A percentile compares a stretch with the other conserved stretches of the same genome.
phyloP scores from a whole-genome alignment of 768 basidiomycete genomes.

The Arthromyces matolae region DNA sequence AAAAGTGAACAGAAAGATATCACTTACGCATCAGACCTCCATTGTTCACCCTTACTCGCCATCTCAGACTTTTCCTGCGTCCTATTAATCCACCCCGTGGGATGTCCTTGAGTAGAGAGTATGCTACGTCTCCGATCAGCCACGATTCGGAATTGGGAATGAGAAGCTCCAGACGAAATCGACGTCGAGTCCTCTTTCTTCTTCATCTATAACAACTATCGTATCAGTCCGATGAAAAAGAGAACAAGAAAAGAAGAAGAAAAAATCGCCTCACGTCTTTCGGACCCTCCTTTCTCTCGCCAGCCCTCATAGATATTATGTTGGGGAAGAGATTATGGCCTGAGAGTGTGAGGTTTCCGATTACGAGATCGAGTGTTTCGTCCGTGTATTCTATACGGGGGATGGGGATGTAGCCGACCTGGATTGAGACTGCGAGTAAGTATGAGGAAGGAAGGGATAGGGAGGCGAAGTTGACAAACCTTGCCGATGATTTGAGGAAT shows the following conservation, averaged over 20 bases:
- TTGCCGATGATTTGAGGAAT: conserved; percentile 74
- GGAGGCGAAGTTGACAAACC: too few relatives aligned
- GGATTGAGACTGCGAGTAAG: too few relatives aligned
- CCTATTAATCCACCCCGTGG: conserved; percentile 73
- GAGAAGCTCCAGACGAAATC: conserved; percentile 20
- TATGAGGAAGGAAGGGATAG: too few relatives aligned
- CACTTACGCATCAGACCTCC: conserved; percentile 44
- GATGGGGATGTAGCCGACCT: conserved; percentile 83
- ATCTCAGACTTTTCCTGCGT: conserved; percentile 37
- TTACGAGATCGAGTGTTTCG: conserved; percentile 78
- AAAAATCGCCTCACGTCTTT: conserved; percentile 44
- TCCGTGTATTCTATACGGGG: conserved; percentile 94
- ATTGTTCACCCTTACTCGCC: conserved; percentile 30
- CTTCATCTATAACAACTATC: conserved; percentile 52
- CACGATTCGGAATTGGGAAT: conserved; percentile 79
- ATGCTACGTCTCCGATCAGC: conserved; percentile 66
- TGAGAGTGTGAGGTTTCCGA: conserved; percentile 89
- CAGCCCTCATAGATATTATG: conserved; percentile 48
- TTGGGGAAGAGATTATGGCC: conserved; percentile 90
- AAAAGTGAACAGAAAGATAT: background rate
- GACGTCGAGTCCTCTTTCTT: conserved; percentile 41
- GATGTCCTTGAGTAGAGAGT: conserved; percentile 58
- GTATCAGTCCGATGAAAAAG: too few relatives aligned
- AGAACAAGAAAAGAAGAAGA: background rate
- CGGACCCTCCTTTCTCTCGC: conserved; percentile 46